These are phyloP conservation scores for Ceratobasidium sp. DNA, from an alignment of 1,284 basidiomycete genomes.

Conservation along the genomic window DNA sequence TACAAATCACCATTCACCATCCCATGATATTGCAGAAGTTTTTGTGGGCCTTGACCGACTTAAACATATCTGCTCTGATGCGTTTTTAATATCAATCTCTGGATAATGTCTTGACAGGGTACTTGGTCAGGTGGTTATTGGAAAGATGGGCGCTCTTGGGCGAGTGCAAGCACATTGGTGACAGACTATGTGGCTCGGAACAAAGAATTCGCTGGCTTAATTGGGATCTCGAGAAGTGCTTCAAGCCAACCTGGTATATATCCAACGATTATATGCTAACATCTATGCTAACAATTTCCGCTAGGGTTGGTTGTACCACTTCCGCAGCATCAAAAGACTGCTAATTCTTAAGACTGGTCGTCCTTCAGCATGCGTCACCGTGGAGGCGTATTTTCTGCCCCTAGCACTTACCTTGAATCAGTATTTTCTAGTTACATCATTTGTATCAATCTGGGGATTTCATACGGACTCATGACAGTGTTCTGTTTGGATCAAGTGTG, in stretches of 20 bases:
- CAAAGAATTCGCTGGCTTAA: background rate
- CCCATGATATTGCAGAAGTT: conserved; percentile 54
- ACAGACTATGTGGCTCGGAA: background rate
- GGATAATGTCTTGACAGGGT: background rate
- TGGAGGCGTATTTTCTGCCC: background rate
- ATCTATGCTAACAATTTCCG: background rate
- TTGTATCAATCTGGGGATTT: background rate
- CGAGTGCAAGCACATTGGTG: background rate
- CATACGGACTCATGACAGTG: background rate
- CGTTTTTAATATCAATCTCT: background rate
- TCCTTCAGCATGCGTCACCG: background rate
- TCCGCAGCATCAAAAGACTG: background rate
- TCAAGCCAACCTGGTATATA: background rate
- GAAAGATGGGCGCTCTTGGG: background rate
- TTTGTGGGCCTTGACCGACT: conserved; percentile 54
- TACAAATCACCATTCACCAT: conserved; percentile 47
- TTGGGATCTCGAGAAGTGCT: background rate
- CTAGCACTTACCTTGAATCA: background rate
- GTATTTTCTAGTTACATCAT: background rate
- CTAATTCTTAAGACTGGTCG: background rate
- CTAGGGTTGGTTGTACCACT: background rate
- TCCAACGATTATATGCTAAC: background rate
- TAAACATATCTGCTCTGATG: conserved; percentile 52
- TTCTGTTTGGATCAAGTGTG: background rate
- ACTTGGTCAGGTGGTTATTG: conserved; percentile 4